Evolutionary conservation across 164 flowering plant species (phyloP).

Genomic region (Stephania yunnanensis): DNA sequence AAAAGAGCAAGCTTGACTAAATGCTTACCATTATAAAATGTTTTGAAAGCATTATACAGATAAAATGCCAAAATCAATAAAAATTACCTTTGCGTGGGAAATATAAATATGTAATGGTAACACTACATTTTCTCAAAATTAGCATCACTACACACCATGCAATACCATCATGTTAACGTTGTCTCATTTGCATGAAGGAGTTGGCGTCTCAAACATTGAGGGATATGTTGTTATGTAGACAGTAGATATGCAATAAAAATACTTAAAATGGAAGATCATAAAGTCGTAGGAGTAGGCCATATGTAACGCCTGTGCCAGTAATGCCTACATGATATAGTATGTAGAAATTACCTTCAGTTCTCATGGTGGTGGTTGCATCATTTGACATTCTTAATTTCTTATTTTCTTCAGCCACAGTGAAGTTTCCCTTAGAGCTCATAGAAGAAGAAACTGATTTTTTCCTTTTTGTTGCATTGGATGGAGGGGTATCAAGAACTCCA

Average conservation of each 20-base stretch:
- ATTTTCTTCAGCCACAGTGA: slow-evolving; percentile 8
- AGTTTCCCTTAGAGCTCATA: slow-evolving; percentile 4
- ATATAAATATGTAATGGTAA: background rate
- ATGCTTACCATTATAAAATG: background rate
- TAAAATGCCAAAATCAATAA: background rate
- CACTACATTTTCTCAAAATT: background rate
- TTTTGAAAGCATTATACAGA: background rate
- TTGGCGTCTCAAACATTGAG: background rate
- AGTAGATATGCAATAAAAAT: background rate
- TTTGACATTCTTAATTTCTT: slow-evolving; percentile 16
- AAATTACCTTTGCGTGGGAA: background rate
- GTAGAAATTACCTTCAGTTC: slow-evolving; percentile 13
- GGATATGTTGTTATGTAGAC: background rate
- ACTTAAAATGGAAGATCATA: background rate
- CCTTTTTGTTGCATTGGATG: slow-evolving; percentile 5
- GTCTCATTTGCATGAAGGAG: background rate
- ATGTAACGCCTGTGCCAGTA: background rate
- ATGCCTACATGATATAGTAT: background rate
- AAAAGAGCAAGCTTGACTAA: background rate
- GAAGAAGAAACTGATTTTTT: slow-evolving; percentile 16
- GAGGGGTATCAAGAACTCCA: background rate
- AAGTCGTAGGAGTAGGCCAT: background rate
- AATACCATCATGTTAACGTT: background rate
- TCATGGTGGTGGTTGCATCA: background rate
- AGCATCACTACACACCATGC: background rate